These are phyloP conservation scores for Trapa incisa DNA, from an alignment of 345 rosid genomes.

Conservation along the genomic window DNA sequence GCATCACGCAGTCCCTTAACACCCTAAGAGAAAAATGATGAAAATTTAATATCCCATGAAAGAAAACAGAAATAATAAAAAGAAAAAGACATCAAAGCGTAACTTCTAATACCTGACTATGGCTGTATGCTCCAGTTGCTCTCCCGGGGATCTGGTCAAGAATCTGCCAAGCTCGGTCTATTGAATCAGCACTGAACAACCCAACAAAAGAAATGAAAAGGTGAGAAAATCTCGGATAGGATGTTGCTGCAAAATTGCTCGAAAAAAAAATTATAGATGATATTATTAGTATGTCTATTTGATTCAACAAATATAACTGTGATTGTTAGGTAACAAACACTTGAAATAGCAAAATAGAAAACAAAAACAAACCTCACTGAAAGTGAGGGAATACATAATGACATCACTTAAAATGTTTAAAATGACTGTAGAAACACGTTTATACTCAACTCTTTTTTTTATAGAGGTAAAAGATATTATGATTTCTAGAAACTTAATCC, in stretches of 20 bases:
- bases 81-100: background rate
- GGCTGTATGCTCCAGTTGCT: slow-evolving; percentile 98
- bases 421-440: no score
- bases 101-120: slow-evolving; percentile 59
- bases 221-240: background rate
- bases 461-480: background rate
- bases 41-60: background rate
- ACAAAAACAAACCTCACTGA: no score
- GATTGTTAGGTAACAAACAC: no score
- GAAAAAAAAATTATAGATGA: background rate
- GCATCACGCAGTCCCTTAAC: slow-evolving; percentile 82
- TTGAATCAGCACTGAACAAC: slow-evolving; percentile 66
- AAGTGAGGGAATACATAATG: no score
- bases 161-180: slow-evolving; percentile 83
- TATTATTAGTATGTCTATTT: no score
- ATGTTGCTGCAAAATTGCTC: no score
- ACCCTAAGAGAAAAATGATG: slow-evolving; percentile 35
- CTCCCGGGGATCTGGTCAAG: slow-evolving; percentile 90
- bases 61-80: background rate
- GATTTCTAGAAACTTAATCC: no score
- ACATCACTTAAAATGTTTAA: no score
- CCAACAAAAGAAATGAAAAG: background rate
- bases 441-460: no score
- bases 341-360: no score
- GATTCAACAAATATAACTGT: no score